Percentiles rank a stretch among this genome's conserved stretches.
These are phyloP conservation scores for Mycosphaerella sp. DNA, from an alignment of 2,329 filamentous ascomycete genomes.

Conservation along the genomic window DNA sequence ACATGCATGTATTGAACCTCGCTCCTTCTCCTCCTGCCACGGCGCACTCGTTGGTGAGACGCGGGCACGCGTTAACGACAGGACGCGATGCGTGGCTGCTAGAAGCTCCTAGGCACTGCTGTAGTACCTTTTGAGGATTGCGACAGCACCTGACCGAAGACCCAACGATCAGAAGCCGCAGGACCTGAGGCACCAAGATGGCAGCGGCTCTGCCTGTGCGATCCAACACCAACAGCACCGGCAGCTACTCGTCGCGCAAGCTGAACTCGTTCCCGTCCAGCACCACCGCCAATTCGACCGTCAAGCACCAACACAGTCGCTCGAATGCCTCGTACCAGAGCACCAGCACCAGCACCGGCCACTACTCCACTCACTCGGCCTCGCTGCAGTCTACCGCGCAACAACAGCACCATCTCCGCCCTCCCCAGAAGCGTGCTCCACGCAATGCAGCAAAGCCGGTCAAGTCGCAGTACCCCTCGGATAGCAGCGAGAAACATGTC, in stretches of 20 bases:
- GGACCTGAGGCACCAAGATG: conserved; percentile 18
- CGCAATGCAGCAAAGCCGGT: conserved; percentile 27
- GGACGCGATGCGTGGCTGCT: neutral
- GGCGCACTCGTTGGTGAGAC: too few species aligned
- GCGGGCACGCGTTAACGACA: neutral
- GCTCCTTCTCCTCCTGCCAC: too few species aligned
- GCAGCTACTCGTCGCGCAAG: conserved; percentile 20
- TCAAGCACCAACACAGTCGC: conserved; percentile 29
- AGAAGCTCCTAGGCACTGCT: too few species aligned
- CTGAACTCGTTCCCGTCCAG: conserved; percentile 36
- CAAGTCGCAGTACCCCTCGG: conserved; percentile 45
- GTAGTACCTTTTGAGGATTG: too few species aligned
- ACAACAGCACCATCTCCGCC: conserved; percentile 1
- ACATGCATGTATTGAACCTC: too few species aligned
- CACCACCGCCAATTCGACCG: conserved; percentile 7
- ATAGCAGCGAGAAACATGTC: conserved; percentile 72
- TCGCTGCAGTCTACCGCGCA: conserved; percentile 6
- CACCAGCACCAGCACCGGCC: conserved; percentile 22
- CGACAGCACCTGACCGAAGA: too few species aligned
- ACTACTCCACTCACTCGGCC: conserved; percentile 15
- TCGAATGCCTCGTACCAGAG: conserved; percentile 35
- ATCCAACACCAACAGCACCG: conserved; percentile 28
- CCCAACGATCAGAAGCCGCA: too few species aligned
- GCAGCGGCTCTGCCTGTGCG: conserved; percentile 29
- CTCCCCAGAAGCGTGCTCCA: conserved; percentile 6